Evolutionary conservation across 495 filamentous ascomycete species (phyloP), one percentile per base, ranked within the genome.

Genomic region (Penicillium tannophilum): DNA sequence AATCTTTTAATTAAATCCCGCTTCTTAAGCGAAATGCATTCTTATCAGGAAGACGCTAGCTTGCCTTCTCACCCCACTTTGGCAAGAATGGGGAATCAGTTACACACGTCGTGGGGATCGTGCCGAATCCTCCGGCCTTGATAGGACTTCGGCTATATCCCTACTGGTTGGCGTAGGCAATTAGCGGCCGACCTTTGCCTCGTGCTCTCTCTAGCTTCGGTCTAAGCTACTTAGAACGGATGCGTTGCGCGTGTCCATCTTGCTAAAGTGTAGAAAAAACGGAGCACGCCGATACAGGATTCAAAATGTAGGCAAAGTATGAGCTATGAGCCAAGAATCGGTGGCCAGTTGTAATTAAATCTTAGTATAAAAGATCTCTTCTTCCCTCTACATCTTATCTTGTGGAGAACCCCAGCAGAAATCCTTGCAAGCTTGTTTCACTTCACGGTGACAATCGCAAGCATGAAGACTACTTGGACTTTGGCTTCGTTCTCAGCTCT

Each of bases 401-500:
- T 41, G 14, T 16, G 4, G 39, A 41, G 39, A 41, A 41, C 14
- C 14, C 39, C 16, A 12, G 39, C 17, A 16, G 10, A 19, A 28
- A 26, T 24, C 44, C 12, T 26, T 26, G 44, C 20, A 47, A 24
- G 24, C 5, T 41, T 5, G 1, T 17, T 41, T 12, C 23, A 24
- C 43, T 24, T 4, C 33, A 20, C 3, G 33, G 26, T 12, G 28
- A 33, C 8, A 30, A 11, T 14, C 23, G 14, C 26, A 6, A 65
- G 30, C 23, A 73, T 72, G 67, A 70, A 66, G 59, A 44, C 57
- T 28, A 45, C 41, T 52, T 56, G 46, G 51, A 42, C 52, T 23
- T 20, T 62, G 0, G 48, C 57, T 41, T 56, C 53, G 43, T 45
- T 66, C 45, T 46, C 60, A 4, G 58, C 58, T 9, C 61, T 72